phyloP scores from a whole-genome alignment of 352 stramenopile genomes.

The Phytopythium sindhum region DNA sequence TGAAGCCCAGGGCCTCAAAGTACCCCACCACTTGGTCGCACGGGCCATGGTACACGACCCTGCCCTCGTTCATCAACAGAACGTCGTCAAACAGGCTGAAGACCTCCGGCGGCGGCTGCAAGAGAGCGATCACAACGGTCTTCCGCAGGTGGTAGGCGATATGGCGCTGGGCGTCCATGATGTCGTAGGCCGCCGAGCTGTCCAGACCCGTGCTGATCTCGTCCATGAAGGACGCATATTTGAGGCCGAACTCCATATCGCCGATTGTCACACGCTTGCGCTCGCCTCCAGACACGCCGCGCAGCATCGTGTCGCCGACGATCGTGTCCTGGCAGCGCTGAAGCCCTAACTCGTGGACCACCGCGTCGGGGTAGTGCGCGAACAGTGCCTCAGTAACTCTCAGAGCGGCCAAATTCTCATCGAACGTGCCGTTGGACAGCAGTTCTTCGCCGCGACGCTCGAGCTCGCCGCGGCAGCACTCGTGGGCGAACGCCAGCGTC shows the following conservation, averaged over 20 bases:
- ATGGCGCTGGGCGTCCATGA: constrained; percentile 20
- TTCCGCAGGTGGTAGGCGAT: constrained; percentile 24
- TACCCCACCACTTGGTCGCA: constrained; percentile 25
- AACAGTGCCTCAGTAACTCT: constrained; percentile 12
- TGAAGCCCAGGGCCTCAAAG: constrained; percentile 19
- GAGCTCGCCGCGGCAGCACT: constrained; percentile 14
- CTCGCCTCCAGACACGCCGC: constrained; percentile 80
- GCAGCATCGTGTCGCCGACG: constrained; percentile 33
- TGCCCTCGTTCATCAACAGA: constrained; percentile 38
- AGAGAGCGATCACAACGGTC: constrained; percentile 22
- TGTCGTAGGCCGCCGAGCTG: constrained; percentile 34
- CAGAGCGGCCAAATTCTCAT: constrained; percentile 15
- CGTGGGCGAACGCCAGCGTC: constrained; percentile 24
- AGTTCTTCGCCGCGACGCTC: constrained; percentile 4
- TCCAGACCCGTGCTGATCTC: constrained; percentile 40
- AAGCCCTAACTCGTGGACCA: constrained; percentile 20
- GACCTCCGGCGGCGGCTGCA: constrained; percentile 24
- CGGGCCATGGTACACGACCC: constrained; percentile 44
- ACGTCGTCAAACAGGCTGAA: constrained; percentile 37
- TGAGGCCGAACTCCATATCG: constrained; percentile 75
- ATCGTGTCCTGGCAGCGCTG: constrained; percentile 8
- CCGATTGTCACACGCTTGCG: constrained; percentile 86
- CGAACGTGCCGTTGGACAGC: constrained; percentile 17
- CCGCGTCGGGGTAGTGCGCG: constrained; percentile 23
- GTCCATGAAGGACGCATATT: constrained; percentile 60